Conservation (phyloP, 2,329 filamentous ascomycete genomes). For the Shiraia sp. region DNA sequence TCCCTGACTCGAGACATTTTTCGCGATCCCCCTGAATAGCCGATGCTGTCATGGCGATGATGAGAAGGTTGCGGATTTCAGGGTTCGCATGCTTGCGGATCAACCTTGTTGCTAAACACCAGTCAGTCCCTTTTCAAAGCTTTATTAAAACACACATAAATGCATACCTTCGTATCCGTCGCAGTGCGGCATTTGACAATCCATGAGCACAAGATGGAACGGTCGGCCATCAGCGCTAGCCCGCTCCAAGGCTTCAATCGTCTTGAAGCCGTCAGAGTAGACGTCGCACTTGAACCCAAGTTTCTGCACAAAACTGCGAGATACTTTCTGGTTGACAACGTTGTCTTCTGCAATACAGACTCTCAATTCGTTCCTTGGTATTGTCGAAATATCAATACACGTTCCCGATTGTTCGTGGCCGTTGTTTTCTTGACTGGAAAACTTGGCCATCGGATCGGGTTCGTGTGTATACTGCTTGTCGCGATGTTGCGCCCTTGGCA, state of each 20-base stretch:
- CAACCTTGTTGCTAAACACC: slow-evolving; percentile 68
- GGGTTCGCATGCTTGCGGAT: slow-evolving; percentile 77
- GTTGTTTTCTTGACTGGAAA: slow-evolving; percentile 55
- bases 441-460: slow-evolving; percentile 60
- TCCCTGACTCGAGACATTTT: slow-evolving; percentile 92
- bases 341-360: slow-evolving; percentile 97
- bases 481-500: slow-evolving; percentile 64
- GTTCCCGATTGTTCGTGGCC: slow-evolving; percentile 44
- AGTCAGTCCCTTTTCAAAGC: slow-evolving; percentile 11
- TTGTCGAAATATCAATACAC: slow-evolving; percentile 61
- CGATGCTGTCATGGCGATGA: slow-evolving; percentile 96
- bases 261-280: slow-evolving; percentile 86
- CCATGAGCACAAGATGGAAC: slow-evolving; percentile 92
- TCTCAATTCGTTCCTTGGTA: slow-evolving; percentile 77
- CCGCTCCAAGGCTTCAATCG: slow-evolving; percentile 79
- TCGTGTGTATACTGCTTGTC: slow-evolving; percentile 44
- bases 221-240: slow-evolving; percentile 72
- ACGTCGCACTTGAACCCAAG: slow-evolving; percentile 86
- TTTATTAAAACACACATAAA: background rate
- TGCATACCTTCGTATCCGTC: slow-evolving; percentile 75
- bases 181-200: slow-evolving; percentile 92
- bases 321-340: slow-evolving; percentile 90
- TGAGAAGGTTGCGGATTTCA: slow-evolving; percentile 78
- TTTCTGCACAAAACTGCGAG: slow-evolving; percentile 84
- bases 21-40: slow-evolving; percentile 94